A percentile compares a stretch with the other conserved stretches of the same genome.
These are phyloP conservation scores for Aegilops tauschii DNA, from an alignment of 176 grass and related monocot genomes.

Conservation along the genomic window DNA sequence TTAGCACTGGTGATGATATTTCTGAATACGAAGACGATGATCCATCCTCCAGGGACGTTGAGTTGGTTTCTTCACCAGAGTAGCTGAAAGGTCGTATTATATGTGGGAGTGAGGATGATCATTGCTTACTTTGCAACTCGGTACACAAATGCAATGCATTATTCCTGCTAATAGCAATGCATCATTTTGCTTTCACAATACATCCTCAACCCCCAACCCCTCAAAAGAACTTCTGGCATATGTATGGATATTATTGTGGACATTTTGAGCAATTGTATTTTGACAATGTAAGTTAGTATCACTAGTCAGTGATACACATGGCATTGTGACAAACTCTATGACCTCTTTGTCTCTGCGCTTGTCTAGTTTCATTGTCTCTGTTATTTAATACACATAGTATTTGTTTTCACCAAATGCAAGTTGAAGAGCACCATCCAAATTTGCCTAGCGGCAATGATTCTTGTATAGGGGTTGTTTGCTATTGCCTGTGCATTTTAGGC, in stretches of 20 bases:
- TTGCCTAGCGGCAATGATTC: neutral
- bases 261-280: constrained; percentile 24
- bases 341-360: neutral
- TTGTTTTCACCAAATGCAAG: neutral
- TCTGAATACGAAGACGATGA: constrained; percentile 81
- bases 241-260: constrained; percentile 20
- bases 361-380: neutral
- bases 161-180: neutral
- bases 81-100: constrained; percentile 29
- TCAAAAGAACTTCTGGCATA: constrained; percentile 2
- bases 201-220: neutral
- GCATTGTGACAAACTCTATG: neutral
- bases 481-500: neutral
- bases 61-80: constrained; percentile 63
- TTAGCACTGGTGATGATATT: constrained; percentile 59
- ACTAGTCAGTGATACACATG: constrained; percentile 1
- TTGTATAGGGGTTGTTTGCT: neutral
- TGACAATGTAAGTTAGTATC: constrained; percentile 24
- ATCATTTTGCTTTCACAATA: neutral
- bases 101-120: constrained; percentile 31
- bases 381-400: neutral
- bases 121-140: constrained; percentile 29
- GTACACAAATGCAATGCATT: constrained; percentile 19
- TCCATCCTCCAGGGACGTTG: constrained; percentile 61
- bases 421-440: neutral